A percentile compares a stretch with the other conserved stretches of the same genome.
Evolutionary conservation across 345 rosid species (phyloP).

Genomic region (Brassica rapa): DNA sequence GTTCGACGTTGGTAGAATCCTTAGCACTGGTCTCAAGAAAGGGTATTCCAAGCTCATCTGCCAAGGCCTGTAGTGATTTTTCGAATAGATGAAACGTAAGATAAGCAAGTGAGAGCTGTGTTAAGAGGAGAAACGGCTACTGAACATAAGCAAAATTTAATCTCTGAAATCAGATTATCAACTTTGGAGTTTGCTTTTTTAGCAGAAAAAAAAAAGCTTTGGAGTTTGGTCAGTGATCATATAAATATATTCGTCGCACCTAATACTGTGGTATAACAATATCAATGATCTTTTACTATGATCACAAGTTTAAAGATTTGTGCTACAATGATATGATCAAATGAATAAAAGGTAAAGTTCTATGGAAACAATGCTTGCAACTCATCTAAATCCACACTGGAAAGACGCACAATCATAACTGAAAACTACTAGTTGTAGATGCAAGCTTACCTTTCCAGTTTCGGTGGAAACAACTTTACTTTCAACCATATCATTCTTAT

Average conservation of each 20-base stretch:
- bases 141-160: not conserved
- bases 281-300: not conserved
- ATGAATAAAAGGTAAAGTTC: conserved; percentile 2
- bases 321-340: not conserved
- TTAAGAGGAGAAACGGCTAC: not conserved
- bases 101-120: conserved; percentile 11
- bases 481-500: conserved; percentile 78
- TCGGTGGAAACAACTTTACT: conserved; percentile 82
- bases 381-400: conserved; percentile 2
- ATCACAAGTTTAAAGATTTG: not conserved
- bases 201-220: too few relatives aligned
- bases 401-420: not conserved
- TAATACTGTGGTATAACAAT: not conserved
- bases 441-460: conserved; percentile 64
- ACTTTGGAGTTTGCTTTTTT: not conserved
- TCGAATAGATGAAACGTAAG: conserved; percentile 17
- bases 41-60: conserved; percentile 79
- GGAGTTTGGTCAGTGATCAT: not conserved
- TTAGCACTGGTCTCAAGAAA: conserved; percentile 89
- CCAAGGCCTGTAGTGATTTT: conserved; percentile 59
- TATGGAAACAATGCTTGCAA: conserved; percentile 4
- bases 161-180: not conserved
- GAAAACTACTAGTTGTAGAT: not conserved
- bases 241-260: not conserved
- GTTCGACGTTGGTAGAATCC: conserved; percentile 78